These are phyloP conservation scores for Scalesia atractyloides DNA, from an alignment of 129 eudicot genomes.

Conservation along the genomic window DNA sequence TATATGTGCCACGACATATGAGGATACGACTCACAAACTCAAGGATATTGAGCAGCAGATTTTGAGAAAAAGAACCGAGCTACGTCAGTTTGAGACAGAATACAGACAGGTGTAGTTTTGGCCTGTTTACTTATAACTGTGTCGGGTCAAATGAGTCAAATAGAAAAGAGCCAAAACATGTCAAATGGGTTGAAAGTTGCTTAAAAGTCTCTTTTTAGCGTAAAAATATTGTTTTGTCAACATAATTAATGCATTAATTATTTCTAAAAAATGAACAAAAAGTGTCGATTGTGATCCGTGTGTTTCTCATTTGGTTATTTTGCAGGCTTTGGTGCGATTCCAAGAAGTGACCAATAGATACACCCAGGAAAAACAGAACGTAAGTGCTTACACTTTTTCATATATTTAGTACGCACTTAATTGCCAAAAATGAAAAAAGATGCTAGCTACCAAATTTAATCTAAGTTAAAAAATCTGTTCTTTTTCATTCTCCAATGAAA, in stretches of 20 bases:
- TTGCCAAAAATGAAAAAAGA: neutral
- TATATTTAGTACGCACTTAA: neutral
- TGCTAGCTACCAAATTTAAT: neutral
- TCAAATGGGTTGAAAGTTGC: slow-evolving; percentile 10
- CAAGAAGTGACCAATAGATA: slow-evolving; percentile 95
- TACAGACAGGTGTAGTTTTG: slow-evolving; percentile 67
- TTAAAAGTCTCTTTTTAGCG: neutral
- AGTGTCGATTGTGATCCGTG: neutral
- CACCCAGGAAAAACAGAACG: slow-evolving; percentile 91
- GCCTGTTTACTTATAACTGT: neutral
- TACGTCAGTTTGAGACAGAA: slow-evolving; percentile 92
- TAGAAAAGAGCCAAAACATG: neutral
- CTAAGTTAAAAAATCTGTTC: neutral
- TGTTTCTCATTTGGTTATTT: slow-evolving; percentile 21
- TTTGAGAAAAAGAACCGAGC: slow-evolving; percentile 89
- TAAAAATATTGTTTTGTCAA: neutral
- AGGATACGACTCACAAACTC: slow-evolving; percentile 80
- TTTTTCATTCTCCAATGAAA: neutral
- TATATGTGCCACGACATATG: slow-evolving; percentile 79
- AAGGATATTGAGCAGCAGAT: slow-evolving; percentile 92
- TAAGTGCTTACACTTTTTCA: slow-evolving; percentile 37
- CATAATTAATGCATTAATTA: neutral
- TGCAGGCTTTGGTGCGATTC: slow-evolving; percentile 89
- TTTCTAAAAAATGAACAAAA: neutral
- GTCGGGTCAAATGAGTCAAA: slow-evolving; percentile 8